Percentiles rank a stretch among this genome's conserved stretches.
Conservation (phyloP, 106 monocot species). For the Phalaenopsis aphrodite region DNA sequence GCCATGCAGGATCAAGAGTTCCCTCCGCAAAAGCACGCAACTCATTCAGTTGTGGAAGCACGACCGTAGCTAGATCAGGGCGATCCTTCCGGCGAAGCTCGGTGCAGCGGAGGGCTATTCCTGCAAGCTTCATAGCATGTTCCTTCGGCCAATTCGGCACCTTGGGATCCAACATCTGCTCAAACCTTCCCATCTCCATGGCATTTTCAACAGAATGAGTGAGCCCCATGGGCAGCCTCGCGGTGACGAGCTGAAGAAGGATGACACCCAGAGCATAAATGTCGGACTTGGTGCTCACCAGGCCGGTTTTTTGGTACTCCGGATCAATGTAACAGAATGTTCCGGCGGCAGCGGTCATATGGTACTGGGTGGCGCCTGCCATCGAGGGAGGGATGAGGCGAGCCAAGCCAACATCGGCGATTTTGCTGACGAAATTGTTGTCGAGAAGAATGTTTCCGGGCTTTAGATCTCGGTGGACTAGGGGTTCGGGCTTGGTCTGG, state of each 20-base stretch:
- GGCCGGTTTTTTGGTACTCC: conserved; percentile 66
- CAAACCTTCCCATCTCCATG: conserved; percentile 29
- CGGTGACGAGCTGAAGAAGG: conserved; percentile 55
- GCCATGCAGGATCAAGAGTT: conserved; percentile 1
- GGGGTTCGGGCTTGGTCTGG: conserved; percentile 58
- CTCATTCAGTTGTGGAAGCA: conserved; percentile 42
- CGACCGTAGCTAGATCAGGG: conserved; percentile 31
- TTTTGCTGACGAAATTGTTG: conserved; percentile 50
- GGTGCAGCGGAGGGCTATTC: conserved; percentile 34
- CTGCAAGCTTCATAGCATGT: conserved; percentile 30
- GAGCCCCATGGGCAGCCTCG: conserved; percentile 43
- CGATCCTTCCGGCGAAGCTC: conserved; percentile 51
- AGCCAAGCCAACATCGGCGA: conserved; percentile 58
- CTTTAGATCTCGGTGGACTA: conserved; percentile 66
- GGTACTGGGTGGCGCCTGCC: conserved; percentile 26
- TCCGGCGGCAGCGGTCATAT: conserved; percentile 52
- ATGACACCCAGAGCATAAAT: conserved; percentile 57
- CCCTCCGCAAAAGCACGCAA: conserved; percentile 18
- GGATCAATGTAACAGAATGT: conserved; percentile 74
- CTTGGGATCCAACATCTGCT: conserved; percentile 30
- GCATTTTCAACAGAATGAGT: conserved; percentile 25
- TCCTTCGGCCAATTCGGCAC: conserved; percentile 48
- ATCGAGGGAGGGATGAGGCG: conserved; percentile 31
- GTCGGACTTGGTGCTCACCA: conserved; percentile 53
- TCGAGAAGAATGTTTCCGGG: conserved; percentile 64